Conservation (phyloP, 257 asterid genomes). For the Penstemon eatonii region DNA sequence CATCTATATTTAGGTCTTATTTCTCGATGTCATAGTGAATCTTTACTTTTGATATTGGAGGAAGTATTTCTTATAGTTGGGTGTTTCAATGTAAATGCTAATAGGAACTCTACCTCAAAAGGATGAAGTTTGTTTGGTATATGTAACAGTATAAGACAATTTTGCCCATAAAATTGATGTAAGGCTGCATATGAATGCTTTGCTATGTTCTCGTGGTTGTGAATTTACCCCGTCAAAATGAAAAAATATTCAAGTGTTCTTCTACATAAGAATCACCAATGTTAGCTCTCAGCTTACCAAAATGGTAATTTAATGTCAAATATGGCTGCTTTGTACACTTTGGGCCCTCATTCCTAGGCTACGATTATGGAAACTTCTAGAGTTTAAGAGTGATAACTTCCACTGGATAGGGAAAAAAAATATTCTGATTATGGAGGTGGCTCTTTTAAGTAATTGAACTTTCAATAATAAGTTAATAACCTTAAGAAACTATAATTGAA, state of each 20-base stretch:
- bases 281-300: background rate
- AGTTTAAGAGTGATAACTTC: background rate
- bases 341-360: background rate
- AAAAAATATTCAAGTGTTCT: background rate
- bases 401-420: too few relatives aligned
- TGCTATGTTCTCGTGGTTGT: background rate
- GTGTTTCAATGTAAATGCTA: background rate
- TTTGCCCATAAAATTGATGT: background rate
- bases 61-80: background rate
- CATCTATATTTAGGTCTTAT: too few relatives aligned
- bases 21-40: background rate
- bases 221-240: background rate
- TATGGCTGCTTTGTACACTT: background rate
- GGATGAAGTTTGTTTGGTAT: slow-evolving; percentile 4
- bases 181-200: background rate
- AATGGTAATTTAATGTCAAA: slow-evolving; percentile 6
- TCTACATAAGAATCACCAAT: background rate
- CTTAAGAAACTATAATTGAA: background rate
- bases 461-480: background rate
- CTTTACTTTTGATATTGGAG: background rate
- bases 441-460: slow-evolving; percentile 1
- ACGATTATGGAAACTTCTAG: background rate
- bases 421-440: background rate
- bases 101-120: background rate
- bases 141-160: background rate